Evolutionary conservation across 2,329 filamentous ascomycete genomes (phyloP).

Genomic region (Dothideomycetidae sp.): DNA sequence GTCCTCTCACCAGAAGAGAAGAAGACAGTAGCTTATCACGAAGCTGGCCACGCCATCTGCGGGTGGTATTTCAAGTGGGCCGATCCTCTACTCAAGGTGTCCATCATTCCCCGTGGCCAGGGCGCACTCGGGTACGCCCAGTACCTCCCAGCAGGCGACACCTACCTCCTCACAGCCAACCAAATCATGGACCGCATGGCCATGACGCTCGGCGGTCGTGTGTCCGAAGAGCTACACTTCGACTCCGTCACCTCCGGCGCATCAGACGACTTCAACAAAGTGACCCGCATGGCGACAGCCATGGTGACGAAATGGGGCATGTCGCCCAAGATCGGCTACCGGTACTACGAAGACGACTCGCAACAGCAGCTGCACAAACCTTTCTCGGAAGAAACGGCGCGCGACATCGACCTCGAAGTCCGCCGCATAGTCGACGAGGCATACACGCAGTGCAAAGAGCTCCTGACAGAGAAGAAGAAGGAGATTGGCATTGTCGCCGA

Average conservation of each 20-base stretch:
- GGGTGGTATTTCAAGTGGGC: slow-evolving; percentile 95
- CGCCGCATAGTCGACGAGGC: slow-evolving; percentile 82
- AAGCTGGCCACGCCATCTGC: slow-evolving; percentile 95
- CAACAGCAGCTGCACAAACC: slow-evolving; percentile 80
- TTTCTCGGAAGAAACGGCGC: slow-evolving; percentile 86
- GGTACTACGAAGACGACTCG: slow-evolving; percentile 76
- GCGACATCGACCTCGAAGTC: slow-evolving; percentile 83
- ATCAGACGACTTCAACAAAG: slow-evolving; percentile 96
- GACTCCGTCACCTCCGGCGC: slow-evolving; percentile 90
- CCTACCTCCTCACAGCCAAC: slow-evolving; percentile 87
- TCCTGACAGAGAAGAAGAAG: slow-evolving; percentile 71
- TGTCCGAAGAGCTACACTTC: slow-evolving; percentile 94
- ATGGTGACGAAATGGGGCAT: slow-evolving; percentile 99
- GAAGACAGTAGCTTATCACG: slow-evolving; percentile 91
- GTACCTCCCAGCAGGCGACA: slow-evolving; percentile 82
- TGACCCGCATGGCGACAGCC: slow-evolving; percentile 83
- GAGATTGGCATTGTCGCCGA: slow-evolving; percentile 85
- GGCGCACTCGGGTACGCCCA: slow-evolving; percentile 92
- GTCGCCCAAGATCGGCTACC: slow-evolving; percentile 82
- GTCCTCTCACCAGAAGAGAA: slow-evolving; percentile 91
- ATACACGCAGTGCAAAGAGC: slow-evolving; percentile 75
- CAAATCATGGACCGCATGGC: slow-evolving; percentile 99
- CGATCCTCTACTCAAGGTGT: slow-evolving; percentile 95
- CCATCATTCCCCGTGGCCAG: slow-evolving; percentile 91
- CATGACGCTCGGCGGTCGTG: slow-evolving; percentile 92